phyloP scores from a whole-genome alignment of 2,329 filamentous ascomycete genomes.

The Salinomyces thailandicus region DNA sequence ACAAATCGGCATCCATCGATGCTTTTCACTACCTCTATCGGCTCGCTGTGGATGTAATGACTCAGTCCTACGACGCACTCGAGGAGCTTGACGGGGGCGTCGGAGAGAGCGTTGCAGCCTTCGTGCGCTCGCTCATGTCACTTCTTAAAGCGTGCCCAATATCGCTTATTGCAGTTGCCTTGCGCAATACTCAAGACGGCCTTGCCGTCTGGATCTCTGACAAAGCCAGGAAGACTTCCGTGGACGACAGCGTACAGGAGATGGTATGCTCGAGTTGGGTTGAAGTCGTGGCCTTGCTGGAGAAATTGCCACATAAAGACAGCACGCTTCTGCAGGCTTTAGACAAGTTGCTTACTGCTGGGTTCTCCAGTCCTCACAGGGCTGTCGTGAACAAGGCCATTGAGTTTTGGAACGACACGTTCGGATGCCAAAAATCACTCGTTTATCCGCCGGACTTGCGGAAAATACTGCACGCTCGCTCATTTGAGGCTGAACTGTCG shows the following conservation, averaged over 20 bases:
- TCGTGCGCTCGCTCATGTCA: conserved; percentile 1
- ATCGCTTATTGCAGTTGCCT: conserved; percentile 43
- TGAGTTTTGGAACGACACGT: conserved; percentile 59
- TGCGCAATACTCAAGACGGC: conserved; percentile 53
- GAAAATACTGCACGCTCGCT: conserved; percentile 50
- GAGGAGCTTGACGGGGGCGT: not conserved
- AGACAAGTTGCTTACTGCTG: conserved; percentile 41
- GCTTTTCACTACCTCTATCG: conserved; percentile 58
- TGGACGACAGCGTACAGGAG: not conserved
- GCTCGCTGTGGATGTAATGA: conserved; percentile 45
- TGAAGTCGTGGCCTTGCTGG: conserved; percentile 39
- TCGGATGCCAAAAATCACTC: conserved; percentile 49
- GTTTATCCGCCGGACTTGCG: conserved; percentile 57
- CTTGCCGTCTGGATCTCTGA: conserved; percentile 57
- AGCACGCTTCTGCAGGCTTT: conserved; percentile 44
- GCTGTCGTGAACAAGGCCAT: conserved; percentile 43
- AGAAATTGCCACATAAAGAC: conserved; percentile 50
- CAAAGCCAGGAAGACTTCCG: conserved; percentile 15
- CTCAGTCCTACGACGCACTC: conserved; percentile 40
- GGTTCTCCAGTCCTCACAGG: conserved; percentile 43
- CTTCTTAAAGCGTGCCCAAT: conserved; percentile 30
- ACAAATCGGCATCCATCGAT: conserved; percentile 35
- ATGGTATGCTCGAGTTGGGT: conserved; percentile 4
- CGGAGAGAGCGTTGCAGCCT: not conserved
- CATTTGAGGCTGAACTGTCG: conserved; percentile 42